Evolutionary conservation across 768 basidiomycete species (phyloP).

Genomic region (Amanita inopinata): DNA sequence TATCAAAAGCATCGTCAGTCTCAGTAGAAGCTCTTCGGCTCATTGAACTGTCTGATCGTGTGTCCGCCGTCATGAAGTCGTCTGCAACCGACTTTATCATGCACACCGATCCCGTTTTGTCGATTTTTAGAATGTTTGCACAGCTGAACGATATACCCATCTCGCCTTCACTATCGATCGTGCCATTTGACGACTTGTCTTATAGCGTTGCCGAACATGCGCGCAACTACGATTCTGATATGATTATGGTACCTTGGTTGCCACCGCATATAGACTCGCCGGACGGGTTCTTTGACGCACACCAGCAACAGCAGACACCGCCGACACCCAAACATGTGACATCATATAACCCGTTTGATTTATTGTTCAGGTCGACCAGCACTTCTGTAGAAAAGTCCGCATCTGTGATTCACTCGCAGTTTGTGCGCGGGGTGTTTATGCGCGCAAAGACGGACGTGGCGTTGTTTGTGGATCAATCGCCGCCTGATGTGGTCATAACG

Average conservation of each 20-base stretch:
- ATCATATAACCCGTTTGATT: constrained; percentile 59
- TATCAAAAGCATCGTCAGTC: background rate
- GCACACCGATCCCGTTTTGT: constrained; percentile 61
- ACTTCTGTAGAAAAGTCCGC: constrained; percentile 29
- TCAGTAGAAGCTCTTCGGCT: constrained; percentile 63
- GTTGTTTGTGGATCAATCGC: constrained; percentile 66
- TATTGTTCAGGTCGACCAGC: constrained; percentile 35
- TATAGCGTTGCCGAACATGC: constrained; percentile 64
- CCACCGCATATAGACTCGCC: constrained; percentile 26
- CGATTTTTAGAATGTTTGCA: constrained; percentile 70
- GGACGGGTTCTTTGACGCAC: constrained; percentile 11
- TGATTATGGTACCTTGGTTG: constrained; percentile 81
- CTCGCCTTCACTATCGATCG: constrained; percentile 58
- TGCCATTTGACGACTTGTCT: constrained; percentile 67
- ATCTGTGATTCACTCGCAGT: constrained; percentile 64
- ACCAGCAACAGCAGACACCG: constrained; percentile 5
- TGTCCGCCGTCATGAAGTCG: constrained; percentile 82
- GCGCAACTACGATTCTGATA: constrained; percentile 43
- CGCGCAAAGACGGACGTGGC: constrained; percentile 69
- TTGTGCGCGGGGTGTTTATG: constrained; percentile 73
- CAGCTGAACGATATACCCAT: constrained; percentile 61
- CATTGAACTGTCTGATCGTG: constrained; percentile 80
- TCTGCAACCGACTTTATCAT: constrained; percentile 59
- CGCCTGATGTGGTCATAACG: constrained; percentile 18
- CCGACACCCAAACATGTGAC: background rate